Conservation (phyloP, 2,329 filamentous ascomycete genomes). For the Colletotrichum scovillei region DNA sequence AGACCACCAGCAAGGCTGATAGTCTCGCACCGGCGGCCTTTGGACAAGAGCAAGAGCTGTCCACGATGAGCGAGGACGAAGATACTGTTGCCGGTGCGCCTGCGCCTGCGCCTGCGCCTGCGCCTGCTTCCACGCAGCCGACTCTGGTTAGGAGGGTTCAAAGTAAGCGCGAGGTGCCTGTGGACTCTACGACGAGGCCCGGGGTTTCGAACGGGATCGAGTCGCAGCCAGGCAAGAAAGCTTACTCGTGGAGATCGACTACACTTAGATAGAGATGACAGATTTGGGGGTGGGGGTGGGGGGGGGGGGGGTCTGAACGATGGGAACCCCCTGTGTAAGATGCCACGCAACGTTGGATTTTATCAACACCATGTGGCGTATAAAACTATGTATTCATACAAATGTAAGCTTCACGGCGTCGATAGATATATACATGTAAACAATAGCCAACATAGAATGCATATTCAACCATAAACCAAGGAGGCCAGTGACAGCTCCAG, state of each 20-base stretch:
- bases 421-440: not conserved
- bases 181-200: not conserved
- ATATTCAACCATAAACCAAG: not conserved
- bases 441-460: not conserved
- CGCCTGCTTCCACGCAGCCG: too few relatives aligned
- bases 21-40: not conserved
- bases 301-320: not conserved
- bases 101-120: too few relatives aligned
- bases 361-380: not conserved
- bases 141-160: not conserved
- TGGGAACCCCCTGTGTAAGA: not conserved
- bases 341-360: not conserved
- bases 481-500: not conserved
- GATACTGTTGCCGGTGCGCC: not conserved
- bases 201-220: not conserved
- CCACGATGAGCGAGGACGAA: not conserved
- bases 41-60: not conserved
- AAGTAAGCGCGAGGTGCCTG: not conserved
- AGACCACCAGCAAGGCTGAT: not conserved
- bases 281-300: too few relatives aligned
- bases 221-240: not conserved
- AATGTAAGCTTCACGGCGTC: slow-evolving; percentile 10
- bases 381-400: slow-evolving; percentile 10
- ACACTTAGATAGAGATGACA: not conserved
- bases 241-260: slow-evolving; percentile 4